Evolutionary conservation across 164 flowering plant species (phyloP).

Genomic region (Aristolochia fimbriata): DNA sequence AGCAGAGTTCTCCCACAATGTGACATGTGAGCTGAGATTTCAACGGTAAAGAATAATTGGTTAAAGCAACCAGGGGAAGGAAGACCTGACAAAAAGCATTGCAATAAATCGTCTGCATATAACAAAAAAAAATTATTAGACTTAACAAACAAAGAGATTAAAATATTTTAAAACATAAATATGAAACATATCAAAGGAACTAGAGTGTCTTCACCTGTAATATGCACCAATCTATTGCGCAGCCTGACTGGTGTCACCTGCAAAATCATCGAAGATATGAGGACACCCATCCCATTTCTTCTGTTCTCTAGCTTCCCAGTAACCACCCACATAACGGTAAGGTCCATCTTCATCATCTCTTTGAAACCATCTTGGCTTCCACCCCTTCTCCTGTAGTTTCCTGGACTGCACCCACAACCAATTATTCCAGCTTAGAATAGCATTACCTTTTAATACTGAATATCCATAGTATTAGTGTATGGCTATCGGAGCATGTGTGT

Average conservation of each 20-base stretch:
- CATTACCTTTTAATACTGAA: background rate
- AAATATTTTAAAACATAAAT: too few species aligned
- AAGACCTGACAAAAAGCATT: background rate
- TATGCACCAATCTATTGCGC: slow-evolving; percentile 16
- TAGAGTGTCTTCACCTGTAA: slow-evolving; percentile 23
- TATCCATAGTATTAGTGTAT: background rate
- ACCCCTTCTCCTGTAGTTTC: slow-evolving; percentile 84
- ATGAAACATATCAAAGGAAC: too few species aligned
- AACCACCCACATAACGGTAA: slow-evolving; percentile 63
- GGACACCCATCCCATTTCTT: slow-evolving; percentile 70
- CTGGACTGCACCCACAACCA: slow-evolving; percentile 42
- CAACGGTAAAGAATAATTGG: background rate
- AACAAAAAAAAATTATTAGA: too few species aligned
- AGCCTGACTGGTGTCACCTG: slow-evolving; percentile 20
- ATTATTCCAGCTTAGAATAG: background rate
- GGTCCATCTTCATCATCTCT: slow-evolving; percentile 53
- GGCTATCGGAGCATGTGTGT: too few species aligned
- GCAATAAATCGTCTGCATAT: slow-evolving; percentile 3
- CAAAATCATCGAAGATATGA: slow-evolving; percentile 56
- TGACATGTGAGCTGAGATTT: too few species aligned
- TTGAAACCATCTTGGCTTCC: slow-evolving; percentile 82
- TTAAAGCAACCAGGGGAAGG: background rate
- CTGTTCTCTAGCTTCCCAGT: slow-evolving; percentile 82
- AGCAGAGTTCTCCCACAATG: too few species aligned
- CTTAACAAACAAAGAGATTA: background rate